Conservation (phyloP, 2,329 filamentous ascomycete genomes). For the Apiospora koreana region DNA sequence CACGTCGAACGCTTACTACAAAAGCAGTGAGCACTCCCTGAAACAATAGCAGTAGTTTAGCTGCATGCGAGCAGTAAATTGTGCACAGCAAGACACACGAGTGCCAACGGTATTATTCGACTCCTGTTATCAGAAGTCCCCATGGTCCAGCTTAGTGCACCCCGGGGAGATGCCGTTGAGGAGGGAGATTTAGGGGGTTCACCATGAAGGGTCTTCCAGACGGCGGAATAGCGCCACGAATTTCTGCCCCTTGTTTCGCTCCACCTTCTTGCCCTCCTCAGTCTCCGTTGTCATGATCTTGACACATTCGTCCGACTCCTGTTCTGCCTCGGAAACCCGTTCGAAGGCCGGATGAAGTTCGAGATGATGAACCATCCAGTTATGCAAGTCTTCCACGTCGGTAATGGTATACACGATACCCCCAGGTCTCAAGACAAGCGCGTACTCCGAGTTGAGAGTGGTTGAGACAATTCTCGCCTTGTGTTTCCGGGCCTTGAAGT, state of each 20-base stretch:
- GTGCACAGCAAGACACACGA: background rate
- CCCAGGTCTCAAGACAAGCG: conserved; percentile 79
- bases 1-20: background rate
- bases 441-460: conserved; percentile 90
- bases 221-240: conserved; percentile 88
- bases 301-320: conserved; percentile 70
- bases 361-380: conserved; percentile 92
- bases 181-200: conserved; percentile 11
- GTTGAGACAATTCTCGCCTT: conserved; percentile 93
- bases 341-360: conserved; percentile 78
- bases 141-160: background rate
- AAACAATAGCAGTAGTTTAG: background rate
- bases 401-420: conserved; percentile 96
- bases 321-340: conserved; percentile 67
- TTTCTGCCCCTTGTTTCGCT: conserved; percentile 85
- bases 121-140: background rate
- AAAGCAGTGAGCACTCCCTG: background rate
- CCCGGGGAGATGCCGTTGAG: background rate
- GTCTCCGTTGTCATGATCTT: conserved; percentile 79
- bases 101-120: background rate
- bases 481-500: conserved; percentile 97
- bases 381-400: conserved; percentile 90
- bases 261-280: conserved; percentile 96
- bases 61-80: background rate
- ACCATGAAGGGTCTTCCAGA: conserved; percentile 78